Evolutionary conservation across 139 green algal species (phyloP).

Genomic region (Tetraselmis chui): DNA sequence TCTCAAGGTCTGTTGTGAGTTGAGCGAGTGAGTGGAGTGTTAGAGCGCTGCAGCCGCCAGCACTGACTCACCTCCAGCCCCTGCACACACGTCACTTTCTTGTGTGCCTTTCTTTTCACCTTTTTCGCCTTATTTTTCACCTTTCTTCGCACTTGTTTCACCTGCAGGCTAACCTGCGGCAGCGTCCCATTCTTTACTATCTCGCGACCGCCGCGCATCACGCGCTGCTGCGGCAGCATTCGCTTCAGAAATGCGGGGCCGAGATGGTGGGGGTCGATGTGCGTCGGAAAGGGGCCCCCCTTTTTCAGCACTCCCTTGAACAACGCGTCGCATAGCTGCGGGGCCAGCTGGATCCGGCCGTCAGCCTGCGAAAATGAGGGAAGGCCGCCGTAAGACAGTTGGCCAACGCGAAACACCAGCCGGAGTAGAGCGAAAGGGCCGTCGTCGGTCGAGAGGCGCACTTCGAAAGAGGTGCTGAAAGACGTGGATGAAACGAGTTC

Average conservation of each 20-base stretch:
- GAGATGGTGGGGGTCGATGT: constrained; percentile 36
- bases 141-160: no score
- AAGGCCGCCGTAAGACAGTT: no score
- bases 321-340: constrained; percentile 46
- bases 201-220: constrained; percentile 18
- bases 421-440: no score
- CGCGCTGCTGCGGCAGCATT: constrained; percentile 31
- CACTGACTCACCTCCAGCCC: background rate
- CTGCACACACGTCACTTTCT: background rate
- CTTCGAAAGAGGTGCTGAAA: no score
- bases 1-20: no score
- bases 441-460: no score
- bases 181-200: constrained; percentile 32
- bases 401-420: no score
- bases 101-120: background rate
- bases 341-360: constrained; percentile 36
- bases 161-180: constrained; percentile 27
- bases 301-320: constrained; percentile 51
- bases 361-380: constrained; percentile 21
- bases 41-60: no score
- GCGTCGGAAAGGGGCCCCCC: constrained; percentile 36
- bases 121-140: no score
- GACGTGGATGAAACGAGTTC: no score
- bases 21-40: no score
- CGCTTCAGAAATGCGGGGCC: constrained; percentile 29